Evolutionary conservation across 441 rosid genomes (phyloP).

Genomic region (Syzygium malaccense): DNA sequence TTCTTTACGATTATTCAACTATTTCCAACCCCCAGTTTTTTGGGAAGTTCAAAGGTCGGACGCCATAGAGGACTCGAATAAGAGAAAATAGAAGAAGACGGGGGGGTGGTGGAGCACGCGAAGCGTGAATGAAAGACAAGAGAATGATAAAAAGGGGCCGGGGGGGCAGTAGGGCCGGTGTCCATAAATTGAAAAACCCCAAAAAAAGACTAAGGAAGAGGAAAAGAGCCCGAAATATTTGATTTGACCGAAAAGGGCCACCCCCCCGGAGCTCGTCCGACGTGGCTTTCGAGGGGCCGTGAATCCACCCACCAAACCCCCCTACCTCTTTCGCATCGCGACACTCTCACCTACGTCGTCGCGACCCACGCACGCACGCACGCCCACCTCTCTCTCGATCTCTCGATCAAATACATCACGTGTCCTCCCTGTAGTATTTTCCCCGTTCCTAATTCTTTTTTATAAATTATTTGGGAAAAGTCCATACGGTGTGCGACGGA

Average conservation of each 20-base stretch:
- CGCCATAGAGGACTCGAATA: neutral
- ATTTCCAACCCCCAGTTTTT: neutral
- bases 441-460: neutral
- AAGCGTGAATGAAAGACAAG: neutral
- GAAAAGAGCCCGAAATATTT: neutral
- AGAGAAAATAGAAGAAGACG: neutral
- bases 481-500: neutral
- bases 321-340: neutral
- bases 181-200: neutral
- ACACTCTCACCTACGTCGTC: neutral
- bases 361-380: neutral
- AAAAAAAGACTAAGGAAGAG: neutral
- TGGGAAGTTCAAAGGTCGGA: neutral
- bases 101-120: neutral
- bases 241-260: neutral
- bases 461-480: neutral
- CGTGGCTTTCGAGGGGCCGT: neutral
- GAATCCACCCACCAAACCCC: neutral
- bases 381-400: neutral
- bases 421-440: neutral
- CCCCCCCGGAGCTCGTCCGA: neutral
- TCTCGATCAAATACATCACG: neutral
- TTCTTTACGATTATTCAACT: neutral
- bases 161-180: neutral
- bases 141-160: neutral